Evolutionary conservation across 2,329 filamentous ascomycete species (phyloP).

Genomic region (Sarocladium kiliense): DNA sequence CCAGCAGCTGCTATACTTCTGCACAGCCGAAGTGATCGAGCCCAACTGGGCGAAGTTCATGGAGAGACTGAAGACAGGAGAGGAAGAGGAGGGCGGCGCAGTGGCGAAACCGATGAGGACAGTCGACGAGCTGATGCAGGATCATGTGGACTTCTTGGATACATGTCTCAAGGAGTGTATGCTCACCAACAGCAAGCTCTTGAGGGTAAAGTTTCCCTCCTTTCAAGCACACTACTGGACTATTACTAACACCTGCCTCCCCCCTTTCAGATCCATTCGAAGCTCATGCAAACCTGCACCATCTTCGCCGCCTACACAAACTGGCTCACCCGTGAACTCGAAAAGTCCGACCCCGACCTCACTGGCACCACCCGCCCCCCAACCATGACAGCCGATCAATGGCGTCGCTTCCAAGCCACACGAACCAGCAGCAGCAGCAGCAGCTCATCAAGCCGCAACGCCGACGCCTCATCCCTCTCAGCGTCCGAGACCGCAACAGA

Average conservation of each 20-base stretch:
- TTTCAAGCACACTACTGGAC: background rate
- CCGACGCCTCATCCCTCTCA: conserved; percentile 26
- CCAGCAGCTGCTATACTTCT: conserved; percentile 94
- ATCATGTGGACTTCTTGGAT: conserved; percentile 96
- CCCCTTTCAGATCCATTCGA: conserved; percentile 76
- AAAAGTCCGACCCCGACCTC: conserved; percentile 77
- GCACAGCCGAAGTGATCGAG: conserved; percentile 94
- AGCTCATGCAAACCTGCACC: conserved; percentile 92
- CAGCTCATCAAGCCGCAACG: conserved; percentile 31
- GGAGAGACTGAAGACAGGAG: conserved; percentile 68
- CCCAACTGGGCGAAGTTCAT: conserved; percentile 95
- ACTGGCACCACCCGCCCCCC: conserved; percentile 52
- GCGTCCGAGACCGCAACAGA: conserved; percentile 30
- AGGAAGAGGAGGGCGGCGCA: conserved; percentile 26
- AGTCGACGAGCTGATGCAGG: conserved; percentile 97
- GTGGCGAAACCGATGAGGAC: conserved; percentile 51
- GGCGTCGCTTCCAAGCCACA: conserved; percentile 50
- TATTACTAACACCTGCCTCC: background rate
- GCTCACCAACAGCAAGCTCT: conserved; percentile 91
- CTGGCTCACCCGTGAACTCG: conserved; percentile 78
- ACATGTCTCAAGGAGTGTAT: conserved; percentile 99
- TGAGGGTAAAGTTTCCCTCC: conserved; percentile 60
- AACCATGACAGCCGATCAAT: conserved; percentile 57
- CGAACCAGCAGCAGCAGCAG: background rate
- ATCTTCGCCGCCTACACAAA: conserved; percentile 90